These are phyloP conservation scores for Chaetomiaceae sp. DNA, from an alignment of 2,329 filamentous ascomycete species.

Conservation along the genomic window DNA sequence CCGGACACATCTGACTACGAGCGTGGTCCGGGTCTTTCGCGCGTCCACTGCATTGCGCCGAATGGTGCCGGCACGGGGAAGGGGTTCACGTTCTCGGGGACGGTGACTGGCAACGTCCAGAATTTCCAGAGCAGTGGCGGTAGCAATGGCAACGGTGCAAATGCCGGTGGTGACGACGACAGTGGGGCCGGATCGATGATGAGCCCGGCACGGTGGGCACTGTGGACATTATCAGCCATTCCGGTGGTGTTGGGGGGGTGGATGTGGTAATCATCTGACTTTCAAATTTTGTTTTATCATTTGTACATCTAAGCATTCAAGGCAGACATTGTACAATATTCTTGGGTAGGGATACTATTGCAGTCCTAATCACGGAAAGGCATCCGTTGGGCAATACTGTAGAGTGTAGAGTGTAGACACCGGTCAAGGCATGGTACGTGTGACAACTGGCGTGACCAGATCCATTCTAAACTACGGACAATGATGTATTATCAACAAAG, in stretches of 20 bases:
- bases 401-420: no score
- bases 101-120: not conserved
- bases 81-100: constrained; percentile 14
- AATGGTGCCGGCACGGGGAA: constrained; percentile 17
- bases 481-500: no score
- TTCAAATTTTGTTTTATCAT: no score
- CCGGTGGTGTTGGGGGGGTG: not conserved
- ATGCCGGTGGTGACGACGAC: not conserved
- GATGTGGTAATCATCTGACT: no score
- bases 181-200: not conserved
- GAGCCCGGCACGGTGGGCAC: not conserved
- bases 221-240: not conserved
- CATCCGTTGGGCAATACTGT: no score
- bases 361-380: no score
- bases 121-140: not conserved
- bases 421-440: no score
- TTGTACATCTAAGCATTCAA: no score
- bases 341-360: no score
- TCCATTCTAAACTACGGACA: no score
- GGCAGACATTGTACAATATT: no score
- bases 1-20: not conserved
- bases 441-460: no score
- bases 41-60: constrained; percentile 23
- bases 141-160: not conserved
- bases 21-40: not conserved